Base-by-base conservation (phyloP, 1,139 yeast species). In the Debaryomyces subglobosus region DNA sequence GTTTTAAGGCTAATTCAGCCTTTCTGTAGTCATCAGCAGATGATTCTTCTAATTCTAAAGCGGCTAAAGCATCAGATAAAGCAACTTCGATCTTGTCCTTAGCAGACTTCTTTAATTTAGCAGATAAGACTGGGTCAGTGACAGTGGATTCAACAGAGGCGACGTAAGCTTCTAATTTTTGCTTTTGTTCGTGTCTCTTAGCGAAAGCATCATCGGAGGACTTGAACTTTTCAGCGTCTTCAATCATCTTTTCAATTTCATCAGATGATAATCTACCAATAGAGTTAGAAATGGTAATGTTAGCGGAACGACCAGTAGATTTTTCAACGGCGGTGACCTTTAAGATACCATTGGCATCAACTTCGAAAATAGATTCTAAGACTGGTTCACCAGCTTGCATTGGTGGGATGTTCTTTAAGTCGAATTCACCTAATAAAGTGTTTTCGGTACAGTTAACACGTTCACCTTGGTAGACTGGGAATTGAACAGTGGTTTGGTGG, bases 391-490 rank as follows among this genome's bases (percentile, higher is more conserved):
- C 98, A 78, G 97, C 97, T 77, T 87, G 89, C 92, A 94, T 85
- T 77, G 98, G 98, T 75, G 99, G 99, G 68, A 94, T 90, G 80
- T 94, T 94, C 84, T 89, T 90, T 77, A 94, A 89, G 86, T 94
- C 98, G 79, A 94, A 94, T 83, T 94, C 97, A 85, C 99, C 99
- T 76, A 94, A 89, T 74, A 92, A 86, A 72, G 97, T 91, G 96
- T 94, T 94, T 82, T 94, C 98, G 65, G 90, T 75, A 85, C 98
- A 92, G 96, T 92, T 94, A 72, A 91, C 97, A 85, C 99, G 96
- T 84, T 94, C 99, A 87, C 99, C 99, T 82, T 94, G 98, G 92
- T 92, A 94, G 59, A 94, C 98, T 78, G 97, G 99, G 97, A 94
- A 92, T 78, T 90, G 96, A 65, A 94, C 99, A 66, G 97, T 90